Evolutionary conservation across 257 asterid genomes (phyloP).

Genomic region (Forsythia viridissima): DNA sequence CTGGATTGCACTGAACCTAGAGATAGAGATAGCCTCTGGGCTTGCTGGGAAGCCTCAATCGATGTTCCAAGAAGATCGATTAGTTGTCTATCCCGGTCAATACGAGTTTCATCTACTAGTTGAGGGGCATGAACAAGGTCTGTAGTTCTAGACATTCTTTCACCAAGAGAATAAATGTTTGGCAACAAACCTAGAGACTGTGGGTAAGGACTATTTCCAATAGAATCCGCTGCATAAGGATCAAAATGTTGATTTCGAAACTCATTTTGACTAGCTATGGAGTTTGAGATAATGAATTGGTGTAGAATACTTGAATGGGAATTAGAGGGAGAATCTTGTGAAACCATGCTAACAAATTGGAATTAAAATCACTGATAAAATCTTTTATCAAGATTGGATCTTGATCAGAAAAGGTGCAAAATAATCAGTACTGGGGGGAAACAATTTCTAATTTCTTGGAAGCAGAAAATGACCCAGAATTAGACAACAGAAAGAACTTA

Average conservation of each 20-base stretch:
- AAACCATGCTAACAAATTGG: constrained; percentile 45
- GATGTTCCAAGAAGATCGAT: constrained; percentile 74
- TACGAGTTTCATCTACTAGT: constrained; percentile 33
- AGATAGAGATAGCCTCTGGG: constrained; percentile 75
- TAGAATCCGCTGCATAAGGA: constrained; percentile 36
- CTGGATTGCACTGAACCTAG: constrained; percentile 48
- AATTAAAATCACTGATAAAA: not conserved
- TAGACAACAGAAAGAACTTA: too few relatives aligned
- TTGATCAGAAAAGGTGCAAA: not conserved
- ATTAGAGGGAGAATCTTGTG: constrained; percentile 58
- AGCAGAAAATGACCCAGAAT: too few relatives aligned
- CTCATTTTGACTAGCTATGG: constrained; percentile 48
- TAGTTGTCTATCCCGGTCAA: constrained; percentile 46
- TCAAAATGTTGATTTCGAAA: constrained; percentile 45
- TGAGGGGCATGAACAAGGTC: constrained; percentile 40
- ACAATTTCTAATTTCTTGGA: too few relatives aligned
- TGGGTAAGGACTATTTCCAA: constrained; percentile 25
- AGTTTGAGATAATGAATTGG: constrained; percentile 53
- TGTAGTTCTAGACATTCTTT: constrained; percentile 38
- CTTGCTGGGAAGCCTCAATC: constrained; percentile 36
- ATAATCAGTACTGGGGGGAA: too few relatives aligned
- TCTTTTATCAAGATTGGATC: constrained; percentile 11
- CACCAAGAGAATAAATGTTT: constrained; percentile 36
- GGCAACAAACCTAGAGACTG: constrained; percentile 36
- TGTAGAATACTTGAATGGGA: constrained; percentile 57